Evolutionary conservation across 1,284 basidiomycete genomes (phyloP).

Genomic region (Cryptococcus neoformans): DNA sequence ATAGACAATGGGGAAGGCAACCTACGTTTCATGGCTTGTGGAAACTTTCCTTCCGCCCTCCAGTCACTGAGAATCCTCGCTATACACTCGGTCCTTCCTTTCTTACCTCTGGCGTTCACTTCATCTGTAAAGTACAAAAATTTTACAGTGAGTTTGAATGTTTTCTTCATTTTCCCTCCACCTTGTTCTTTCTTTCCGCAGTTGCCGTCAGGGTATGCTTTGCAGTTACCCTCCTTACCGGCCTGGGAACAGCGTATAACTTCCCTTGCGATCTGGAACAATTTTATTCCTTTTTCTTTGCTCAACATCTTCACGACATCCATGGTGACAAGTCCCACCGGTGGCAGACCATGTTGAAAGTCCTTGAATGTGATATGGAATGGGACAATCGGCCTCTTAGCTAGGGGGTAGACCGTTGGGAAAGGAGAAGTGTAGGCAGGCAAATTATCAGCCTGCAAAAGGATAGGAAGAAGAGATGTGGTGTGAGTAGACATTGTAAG

Average conservation of each 20-base stretch:
- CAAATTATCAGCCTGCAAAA: constrained; percentile 65
- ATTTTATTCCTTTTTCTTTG: constrained; percentile 1
- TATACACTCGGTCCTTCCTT: constrained; percentile 17
- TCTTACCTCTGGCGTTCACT: constrained; percentile 3
- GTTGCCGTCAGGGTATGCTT: constrained; percentile 34
- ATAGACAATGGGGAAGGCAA: neutral
- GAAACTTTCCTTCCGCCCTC: constrained; percentile 39
- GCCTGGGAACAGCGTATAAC: neutral
- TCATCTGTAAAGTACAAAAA: constrained; percentile 7
- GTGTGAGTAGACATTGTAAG: neutral
- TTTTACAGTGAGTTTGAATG: constrained; percentile 36
- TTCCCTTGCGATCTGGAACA: neutral
- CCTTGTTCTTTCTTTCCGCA: constrained; percentile 1
- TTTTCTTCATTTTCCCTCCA: constrained; percentile 38
- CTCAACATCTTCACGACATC: constrained; percentile 14
- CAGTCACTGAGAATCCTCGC: constrained; percentile 33
- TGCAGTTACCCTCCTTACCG: constrained; percentile 21
- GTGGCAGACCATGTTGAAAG: constrained; percentile 12
- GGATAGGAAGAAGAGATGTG: constrained; percentile 56
- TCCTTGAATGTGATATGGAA: constrained; percentile 26
- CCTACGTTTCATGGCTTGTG: constrained; percentile 39
- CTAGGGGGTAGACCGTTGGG: constrained; percentile 21
- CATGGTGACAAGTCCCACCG: constrained; percentile 19
- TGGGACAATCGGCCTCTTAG: constrained; percentile 14
- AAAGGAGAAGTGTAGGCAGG: constrained; percentile 22